Evolutionary conservation across 1,139 yeast genomes (phyloP), one percentile per base, ranked within the genome.

Genomic region (Saccharomycopsis crataegensis): DNA sequence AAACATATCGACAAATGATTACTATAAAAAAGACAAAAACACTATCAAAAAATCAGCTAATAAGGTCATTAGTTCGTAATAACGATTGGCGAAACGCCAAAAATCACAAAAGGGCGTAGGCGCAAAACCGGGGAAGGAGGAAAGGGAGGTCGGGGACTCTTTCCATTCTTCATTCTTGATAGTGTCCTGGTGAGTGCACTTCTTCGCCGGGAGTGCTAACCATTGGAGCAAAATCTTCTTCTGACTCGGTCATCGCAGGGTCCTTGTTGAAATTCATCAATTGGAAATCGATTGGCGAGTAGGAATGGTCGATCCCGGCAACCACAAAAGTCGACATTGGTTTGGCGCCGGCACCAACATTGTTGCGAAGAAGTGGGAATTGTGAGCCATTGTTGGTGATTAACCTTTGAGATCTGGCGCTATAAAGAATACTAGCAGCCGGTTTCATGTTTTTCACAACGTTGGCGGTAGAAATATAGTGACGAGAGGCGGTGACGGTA

Each of bases 181-280:
- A 31, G 36, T 53, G 56, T 37, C 56, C 56, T 6, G 56, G 56
- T 12, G 48, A 38, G 44, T 51, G 48, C 34, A 53, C 51, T 12
- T 52, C 52, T n/a, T 52, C 52, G 16, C 43, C 33, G 3, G 49
- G 16, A 16, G 56, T 36, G 14, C 55, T 47, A 31, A 53, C 54
- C 12, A 51, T 42, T 33, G 56, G 56, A 33, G 55, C 40, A 41
- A 53, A 53, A 8, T 47, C 38, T 14, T 51, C 56, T 17, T 28
- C 22, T 11, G 16, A 17, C 6, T 12, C 12, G 16, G 17, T 16
- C 17, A 22, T 22, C 28, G 28, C 28, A 22, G 28, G 28, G 28
- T 22, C 28, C 28, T 22, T 22, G 28, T 22, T 22, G 28, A 22
- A 22, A 22, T 22, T 22, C 28, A 22, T 22, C 28, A 22, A 22